phyloP scores from a whole-genome alignment of 345 rosid species.

The Noccaea caerulescens region DNA sequence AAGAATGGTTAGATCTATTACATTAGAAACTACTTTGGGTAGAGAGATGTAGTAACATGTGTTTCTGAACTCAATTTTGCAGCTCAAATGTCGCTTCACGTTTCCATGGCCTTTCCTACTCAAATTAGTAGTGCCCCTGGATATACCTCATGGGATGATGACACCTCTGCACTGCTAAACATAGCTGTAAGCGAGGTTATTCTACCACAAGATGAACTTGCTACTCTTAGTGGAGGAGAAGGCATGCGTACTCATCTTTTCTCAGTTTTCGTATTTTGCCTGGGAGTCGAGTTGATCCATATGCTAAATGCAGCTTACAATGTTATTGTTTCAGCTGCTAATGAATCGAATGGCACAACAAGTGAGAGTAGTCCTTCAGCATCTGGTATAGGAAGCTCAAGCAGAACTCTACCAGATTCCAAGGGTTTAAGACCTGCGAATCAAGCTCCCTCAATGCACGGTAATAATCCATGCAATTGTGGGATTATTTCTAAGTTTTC shows the following conservation, averaged over 20 bases:
- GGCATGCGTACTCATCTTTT: conserved; percentile 29
- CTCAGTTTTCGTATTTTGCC: conserved; percentile 4
- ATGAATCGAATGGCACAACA: conserved; percentile 45
- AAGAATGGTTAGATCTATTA: conserved; percentile 57
- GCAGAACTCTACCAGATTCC: conserved; percentile 36
- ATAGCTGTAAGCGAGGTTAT: conserved; percentile 34
- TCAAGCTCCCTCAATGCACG: conserved; percentile 39
- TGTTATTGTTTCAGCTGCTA: conserved; percentile 37
- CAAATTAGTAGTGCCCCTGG: conserved; percentile 48
- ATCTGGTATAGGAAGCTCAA: conserved; percentile 47
- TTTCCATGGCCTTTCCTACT: conserved; percentile 55
- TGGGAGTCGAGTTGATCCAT: conserved; percentile 1
- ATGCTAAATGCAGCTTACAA: conserved; percentile 6
- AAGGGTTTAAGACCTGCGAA: conserved; percentile 18
- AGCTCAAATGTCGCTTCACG: conserved; percentile 57
- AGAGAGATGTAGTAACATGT: conserved; percentile 4
- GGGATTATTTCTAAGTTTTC: conserved; percentile 1
- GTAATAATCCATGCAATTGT: conserved; percentile 22
- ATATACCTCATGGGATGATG: conserved; percentile 52
- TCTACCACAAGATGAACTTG: conserved; percentile 38
- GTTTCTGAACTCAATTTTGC: conserved; percentile 33
- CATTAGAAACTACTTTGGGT: conserved; percentile 19
- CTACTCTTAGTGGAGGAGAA: conserved; percentile 32
- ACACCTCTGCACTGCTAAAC: conserved; percentile 56
- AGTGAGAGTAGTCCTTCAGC: conserved; percentile 56